Conservation (phyloP, 1,139 yeast genomes). For the Hansenula sp. region DNA sequence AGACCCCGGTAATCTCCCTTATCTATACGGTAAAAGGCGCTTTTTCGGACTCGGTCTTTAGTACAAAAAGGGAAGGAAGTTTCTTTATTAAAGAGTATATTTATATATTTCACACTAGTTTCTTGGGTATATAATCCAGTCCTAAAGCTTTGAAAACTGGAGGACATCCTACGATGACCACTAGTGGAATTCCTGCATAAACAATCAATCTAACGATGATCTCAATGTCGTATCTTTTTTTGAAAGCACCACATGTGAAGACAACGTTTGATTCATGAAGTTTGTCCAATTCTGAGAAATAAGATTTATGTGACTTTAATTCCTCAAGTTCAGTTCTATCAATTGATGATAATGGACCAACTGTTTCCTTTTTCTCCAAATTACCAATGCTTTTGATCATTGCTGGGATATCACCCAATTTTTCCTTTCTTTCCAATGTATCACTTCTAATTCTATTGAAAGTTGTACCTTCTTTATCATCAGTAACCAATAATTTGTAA, state of each 20-base stretch:
- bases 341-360: slow-evolving; percentile 20
- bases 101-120: no score
- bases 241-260: slow-evolving; percentile 23
- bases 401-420: slow-evolving; percentile 33
- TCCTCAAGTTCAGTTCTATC: slow-evolving; percentile 19
- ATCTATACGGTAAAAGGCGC: no score
- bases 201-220: slow-evolving; percentile 68
- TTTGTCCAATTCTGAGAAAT: slow-evolving; percentile 16
- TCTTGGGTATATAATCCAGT: slow-evolving; percentile 9
- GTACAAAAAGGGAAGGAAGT: no score
- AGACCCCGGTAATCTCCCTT: no score
- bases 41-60: no score
- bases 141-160: slow-evolving; percentile 17
- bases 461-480: slow-evolving; percentile 9
- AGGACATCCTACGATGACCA: slow-evolving; percentile 43
- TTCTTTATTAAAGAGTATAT: no score
- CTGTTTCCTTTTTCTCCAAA: slow-evolving; percentile 11
- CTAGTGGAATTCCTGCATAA: slow-evolving; percentile 64
- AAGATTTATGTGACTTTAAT: slow-evolving; percentile 9
- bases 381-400: slow-evolving; percentile 23
- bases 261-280: slow-evolving; percentile 14
- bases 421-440: slow-evolving; percentile 28
- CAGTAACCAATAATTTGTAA: slow-evolving; percentile 31
- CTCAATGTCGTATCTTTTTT: slow-evolving; percentile 59
- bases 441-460: slow-evolving; percentile 22